These are phyloP conservation scores for Coemansia sp. DNA, from an alignment of 371 early-diverging fungal genomes.

Conservation along the genomic window DNA sequence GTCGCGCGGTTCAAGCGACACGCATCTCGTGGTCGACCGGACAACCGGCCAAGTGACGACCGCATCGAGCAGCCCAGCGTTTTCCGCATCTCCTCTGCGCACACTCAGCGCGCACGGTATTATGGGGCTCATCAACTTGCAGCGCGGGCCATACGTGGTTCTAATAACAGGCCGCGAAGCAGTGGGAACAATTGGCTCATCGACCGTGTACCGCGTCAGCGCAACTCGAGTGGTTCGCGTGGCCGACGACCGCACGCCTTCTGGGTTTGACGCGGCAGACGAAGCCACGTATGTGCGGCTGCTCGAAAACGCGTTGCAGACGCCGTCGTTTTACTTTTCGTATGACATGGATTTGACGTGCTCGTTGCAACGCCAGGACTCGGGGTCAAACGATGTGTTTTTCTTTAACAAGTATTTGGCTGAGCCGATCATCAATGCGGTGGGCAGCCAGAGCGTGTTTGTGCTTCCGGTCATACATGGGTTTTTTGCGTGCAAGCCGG, in stretches of 20 bases:
- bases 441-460: conserved; percentile 58
- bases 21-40: conserved; percentile 35
- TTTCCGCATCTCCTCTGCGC: conserved; percentile 39
- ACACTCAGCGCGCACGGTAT: conserved; percentile 49
- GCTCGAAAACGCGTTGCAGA: conserved; percentile 68
- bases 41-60: conserved; percentile 18
- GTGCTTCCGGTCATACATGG: conserved; percentile 91
- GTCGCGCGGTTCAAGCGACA: conserved; percentile 32
- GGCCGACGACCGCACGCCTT: conserved; percentile 56
- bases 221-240: conserved; percentile 75
- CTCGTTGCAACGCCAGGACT: conserved; percentile 71
- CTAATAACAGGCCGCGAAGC: conserved; percentile 75
- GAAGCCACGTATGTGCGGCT: conserved; percentile 75
- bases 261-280: conserved; percentile 63
- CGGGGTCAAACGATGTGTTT: conserved; percentile 82
- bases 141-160: conserved; percentile 75
- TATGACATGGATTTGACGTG: conserved; percentile 84
- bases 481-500: conserved; percentile 42
- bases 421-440: conserved; percentile 56
- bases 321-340: conserved; percentile 80
- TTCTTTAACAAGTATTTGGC: conserved; percentile 84
- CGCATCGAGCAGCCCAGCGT: conserved; percentile 7
- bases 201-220: conserved; percentile 73
- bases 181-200: conserved; percentile 61
- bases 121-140: conserved; percentile 46